Conservation (phyloP, 495 filamentous ascomycete species). For the Parmelia sp. region DNA sequence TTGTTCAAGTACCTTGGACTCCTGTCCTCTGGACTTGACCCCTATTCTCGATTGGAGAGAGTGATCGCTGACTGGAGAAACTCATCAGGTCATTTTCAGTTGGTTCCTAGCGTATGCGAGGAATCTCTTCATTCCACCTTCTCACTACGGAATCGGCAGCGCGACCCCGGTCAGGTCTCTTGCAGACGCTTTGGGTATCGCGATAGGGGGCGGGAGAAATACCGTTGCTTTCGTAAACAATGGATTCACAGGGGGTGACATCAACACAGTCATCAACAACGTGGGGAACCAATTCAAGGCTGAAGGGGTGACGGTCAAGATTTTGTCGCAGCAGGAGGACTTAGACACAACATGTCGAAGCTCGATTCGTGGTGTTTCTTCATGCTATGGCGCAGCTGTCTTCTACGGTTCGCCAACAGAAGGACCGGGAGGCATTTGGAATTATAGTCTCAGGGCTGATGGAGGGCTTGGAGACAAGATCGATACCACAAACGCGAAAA, state of each 20-base stretch:
- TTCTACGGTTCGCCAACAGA: conserved; percentile 68
- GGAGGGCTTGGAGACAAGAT: conserved; percentile 55
- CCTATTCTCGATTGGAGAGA: background rate
- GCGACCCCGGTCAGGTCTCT: conserved; percentile 54
- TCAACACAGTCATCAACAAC: conserved; percentile 61
- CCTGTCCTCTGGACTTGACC: background rate
- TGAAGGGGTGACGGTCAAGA: conserved; percentile 50
- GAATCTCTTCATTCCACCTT: conserved; percentile 61
- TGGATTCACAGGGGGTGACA: conserved; percentile 61
- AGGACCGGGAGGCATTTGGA: conserved; percentile 63
- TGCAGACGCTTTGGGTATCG: conserved; percentile 46
- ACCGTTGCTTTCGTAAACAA: conserved; percentile 77
- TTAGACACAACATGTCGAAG: conserved; percentile 58
- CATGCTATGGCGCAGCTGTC: conserved; percentile 67
- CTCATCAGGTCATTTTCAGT: conserved; percentile 49
- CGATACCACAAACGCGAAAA: conserved; percentile 49
- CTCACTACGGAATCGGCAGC: conserved; percentile 59
- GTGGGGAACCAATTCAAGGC: conserved; percentile 46
- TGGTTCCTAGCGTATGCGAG: conserved; percentile 61
- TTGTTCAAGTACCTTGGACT: background rate
- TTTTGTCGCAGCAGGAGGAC: conserved; percentile 46
- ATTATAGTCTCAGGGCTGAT: conserved; percentile 75
- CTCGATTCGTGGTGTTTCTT: conserved; percentile 60
- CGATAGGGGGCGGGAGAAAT: conserved; percentile 43
- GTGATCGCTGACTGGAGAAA: background rate